phyloP scores from a whole-genome alignment of 2,329 filamentous ascomycete genomes.

The Apiospora kogelbergensis region DNA sequence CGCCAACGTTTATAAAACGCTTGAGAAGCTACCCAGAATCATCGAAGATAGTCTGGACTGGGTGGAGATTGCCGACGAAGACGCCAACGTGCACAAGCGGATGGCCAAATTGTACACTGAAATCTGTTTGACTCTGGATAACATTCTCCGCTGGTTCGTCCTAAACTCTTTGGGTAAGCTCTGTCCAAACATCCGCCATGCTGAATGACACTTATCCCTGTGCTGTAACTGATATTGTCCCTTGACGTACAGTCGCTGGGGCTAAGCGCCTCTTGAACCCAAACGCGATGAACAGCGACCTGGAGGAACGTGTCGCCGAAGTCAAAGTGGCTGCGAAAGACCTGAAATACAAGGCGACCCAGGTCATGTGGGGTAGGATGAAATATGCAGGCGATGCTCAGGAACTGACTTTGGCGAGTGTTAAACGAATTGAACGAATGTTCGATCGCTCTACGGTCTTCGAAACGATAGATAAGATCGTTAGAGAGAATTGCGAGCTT shows the following conservation, averaged over 20 bases:
- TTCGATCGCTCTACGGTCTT: not conserved
- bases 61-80: slow-evolving; percentile 4
- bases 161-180: slow-evolving; percentile 14
- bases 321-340: not conserved
- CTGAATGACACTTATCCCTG: too few relatives aligned
- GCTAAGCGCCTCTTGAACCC: not conserved
- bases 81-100: slow-evolving; percentile 15
- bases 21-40: slow-evolving; percentile 15
- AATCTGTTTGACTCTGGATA: slow-evolving; percentile 12
- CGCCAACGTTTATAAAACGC: slow-evolving; percentile 15
- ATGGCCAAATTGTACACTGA: slow-evolving; percentile 13
- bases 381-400: not conserved
- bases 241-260: not conserved
- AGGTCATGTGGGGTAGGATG: not conserved
- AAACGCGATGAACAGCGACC: not conserved
- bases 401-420: too few relatives aligned
- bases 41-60: slow-evolving; percentile 12
- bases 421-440: not conserved
- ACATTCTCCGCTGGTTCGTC: slow-evolving; percentile 16
- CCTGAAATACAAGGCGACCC: not conserved
- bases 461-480: not conserved
- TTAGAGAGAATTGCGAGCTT: not conserved
- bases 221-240: not conserved
- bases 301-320: not conserved
- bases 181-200: not conserved